Evolutionary conservation across 148 eudicot genomes (phyloP), one percentile per base, ranked within the genome.

Genomic region (Persicaria tinctoria): DNA sequence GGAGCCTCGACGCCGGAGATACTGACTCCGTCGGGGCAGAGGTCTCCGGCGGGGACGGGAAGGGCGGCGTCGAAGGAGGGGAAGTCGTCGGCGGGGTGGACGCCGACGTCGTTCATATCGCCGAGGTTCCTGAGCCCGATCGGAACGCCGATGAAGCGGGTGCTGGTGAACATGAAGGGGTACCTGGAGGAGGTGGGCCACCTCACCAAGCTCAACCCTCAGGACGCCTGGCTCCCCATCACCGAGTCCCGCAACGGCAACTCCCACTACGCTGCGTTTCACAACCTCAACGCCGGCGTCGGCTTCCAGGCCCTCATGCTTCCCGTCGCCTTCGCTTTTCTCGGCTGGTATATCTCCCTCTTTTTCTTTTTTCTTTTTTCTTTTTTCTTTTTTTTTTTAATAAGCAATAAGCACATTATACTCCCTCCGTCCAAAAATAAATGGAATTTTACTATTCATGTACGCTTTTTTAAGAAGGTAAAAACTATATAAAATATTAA

Each of bases 181-280:
- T 95, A 95, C 38, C 77, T 95, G 73, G 99, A 95, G 73, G 99
- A 95, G 59, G 89, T 95, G 46, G 99, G 99, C 0, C 99, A 95
- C 56, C 73, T 95, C 7, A 95, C 99, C 1, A 95, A 95, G 80
- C 93, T 95, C 4, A 92, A 95, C 51, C 99, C 99, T 0, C 99
- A 95, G 74, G 99, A 95, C 77, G 96, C 97, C n/a, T 95, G 99
- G 99, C 91, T 95, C 57, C 97, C 99, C 2, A 95, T 95, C 7
- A 95, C 98, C 23, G 98, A 95, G 78, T 92, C 96, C 10, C 78
- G 98, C 4, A 95, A 95, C 73, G 98, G 98, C 5, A 95, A 95
- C 75, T 93, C 98, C 1, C 92, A 95, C 75, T 95, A 95, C 69
- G 97, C 98, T 46, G 93, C 98, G 1, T 95, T 95, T 81, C 98